Base-by-base conservation (phyloP, 192 early-diverging fungal species). In the Diversispora epigaea region DNA sequence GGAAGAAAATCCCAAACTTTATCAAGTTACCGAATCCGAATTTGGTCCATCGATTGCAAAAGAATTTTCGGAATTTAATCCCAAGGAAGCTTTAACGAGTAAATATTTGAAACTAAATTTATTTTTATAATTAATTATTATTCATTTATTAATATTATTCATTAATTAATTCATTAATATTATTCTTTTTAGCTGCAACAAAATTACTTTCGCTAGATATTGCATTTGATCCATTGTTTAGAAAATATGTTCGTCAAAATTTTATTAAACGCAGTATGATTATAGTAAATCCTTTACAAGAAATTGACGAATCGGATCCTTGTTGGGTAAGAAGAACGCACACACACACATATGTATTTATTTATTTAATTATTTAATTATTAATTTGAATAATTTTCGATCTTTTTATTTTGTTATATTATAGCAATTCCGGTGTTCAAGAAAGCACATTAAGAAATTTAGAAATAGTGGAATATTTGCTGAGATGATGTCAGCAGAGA, bases 381-480 rank as follows among this genome's bases (percentile, higher is more conserved):
- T 17, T 17, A 50, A 54, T 54, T 54, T 4, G 14, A 54, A 17
- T 54, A 9, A 54, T 10, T 8, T 25, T 63, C 25, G 4, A 14
- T 12, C 14, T 8, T 67, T 32, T 64, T 46, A 54, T 52, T n/a
- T 43, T 45, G 17, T 68, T 21, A 50, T 52, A n/a, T 44, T 21
- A 2, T 80, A 92, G 80, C 87, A 89, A 5, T 95, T 96, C 85
- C 96, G 96, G 84, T 96, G 90, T 49, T 74, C 98, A 60, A 77
- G 79, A 15, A 85, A 89, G 45, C 97, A 96, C 78, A 93, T 89
- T 15, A 81, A 91, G 4, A 80, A 79, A 2, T 88, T 85, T 47
- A 95, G 95, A 22, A 85, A 86, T 11, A 83, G 87, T 65, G 91
- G 87, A 4, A 89, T 93, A 80, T 95, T 95, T 80, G 76, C 95